Evolutionary conservation across 306 rosid genomes (phyloP).

Genomic region (Bauhinia variegata): DNA sequence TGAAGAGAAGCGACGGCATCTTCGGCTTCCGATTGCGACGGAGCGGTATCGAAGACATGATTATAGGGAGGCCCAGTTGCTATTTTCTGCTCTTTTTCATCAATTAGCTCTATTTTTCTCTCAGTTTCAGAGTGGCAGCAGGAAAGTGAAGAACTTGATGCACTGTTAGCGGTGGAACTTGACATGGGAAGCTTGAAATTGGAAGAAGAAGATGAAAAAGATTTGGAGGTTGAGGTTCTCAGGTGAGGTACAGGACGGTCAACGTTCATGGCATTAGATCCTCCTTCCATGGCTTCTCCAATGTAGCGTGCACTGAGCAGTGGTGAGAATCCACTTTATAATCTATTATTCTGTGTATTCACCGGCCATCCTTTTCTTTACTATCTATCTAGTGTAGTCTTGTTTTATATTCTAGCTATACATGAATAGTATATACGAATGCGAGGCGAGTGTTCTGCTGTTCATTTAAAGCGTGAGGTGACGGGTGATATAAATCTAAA

Average conservation of each 20-base stretch:
- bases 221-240: slow-evolving; percentile 15
- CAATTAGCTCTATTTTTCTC: slow-evolving; percentile 15
- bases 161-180: slow-evolving; percentile 1
- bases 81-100: slow-evolving; percentile 31
- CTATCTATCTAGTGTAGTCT: no score
- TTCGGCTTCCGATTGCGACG: slow-evolving; percentile 61
- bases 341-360: not conserved
- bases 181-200: slow-evolving; percentile 41
- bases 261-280: slow-evolving; percentile 33
- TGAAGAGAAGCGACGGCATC: slow-evolving; percentile 54
- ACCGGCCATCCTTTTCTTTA: no score
- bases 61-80: slow-evolving; percentile 23
- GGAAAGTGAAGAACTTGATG: slow-evolving; percentile 33
- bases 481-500: no score
- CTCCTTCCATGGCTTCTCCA: slow-evolving; percentile 53
- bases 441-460: no score
- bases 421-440: no score
- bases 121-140: slow-evolving; percentile 25
- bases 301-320: not conserved
- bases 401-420: no score
- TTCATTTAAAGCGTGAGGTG: no score
- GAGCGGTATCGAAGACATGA: slow-evolving; percentile 50
- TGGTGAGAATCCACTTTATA: not conserved
- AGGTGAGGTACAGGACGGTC: slow-evolving; percentile 31
- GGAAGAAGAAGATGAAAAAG: slow-evolving; percentile 33